phyloP scores from a whole-genome alignment of 2,329 filamentous ascomycete genomes.

The Dothistroma pini region DNA sequence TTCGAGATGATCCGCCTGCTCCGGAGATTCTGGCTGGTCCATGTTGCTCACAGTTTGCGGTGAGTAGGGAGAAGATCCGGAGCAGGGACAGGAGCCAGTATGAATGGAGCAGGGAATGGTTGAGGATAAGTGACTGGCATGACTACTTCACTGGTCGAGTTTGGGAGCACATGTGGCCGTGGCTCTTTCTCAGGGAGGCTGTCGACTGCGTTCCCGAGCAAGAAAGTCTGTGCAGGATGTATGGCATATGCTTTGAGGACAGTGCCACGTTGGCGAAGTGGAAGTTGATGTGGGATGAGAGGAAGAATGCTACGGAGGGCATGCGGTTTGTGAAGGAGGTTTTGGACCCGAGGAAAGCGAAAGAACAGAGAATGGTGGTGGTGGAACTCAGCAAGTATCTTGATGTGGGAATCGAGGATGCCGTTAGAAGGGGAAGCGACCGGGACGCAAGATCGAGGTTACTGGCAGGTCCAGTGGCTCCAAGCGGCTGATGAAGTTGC shows the following conservation, averaged over 20 bases:
- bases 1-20: conserved; percentile 15
- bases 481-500: not conserved
- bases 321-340: conserved; percentile 18
- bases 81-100: conserved; percentile 16
- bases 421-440: not conserved
- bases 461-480: not conserved
- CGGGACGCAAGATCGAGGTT: not conserved
- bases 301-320: conserved; percentile 12
- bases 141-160: conserved; percentile 20
- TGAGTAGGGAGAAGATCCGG: conserved; percentile 15
- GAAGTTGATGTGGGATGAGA: conserved; percentile 21
- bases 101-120: conserved; percentile 12
- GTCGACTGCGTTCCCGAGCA: conserved; percentile 16
- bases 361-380: conserved; percentile 4
- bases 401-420: not conserved
- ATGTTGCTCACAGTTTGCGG: conserved; percentile 26
- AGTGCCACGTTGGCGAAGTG: conserved; percentile 12
- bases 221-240: conserved; percentile 19
- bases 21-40: conserved; percentile 21
- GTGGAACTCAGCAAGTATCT: not conserved
- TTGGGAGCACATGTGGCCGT: conserved; percentile 26
- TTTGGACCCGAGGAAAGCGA: conserved; percentile 8
- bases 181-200: conserved; percentile 16
- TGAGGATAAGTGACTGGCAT: conserved; percentile 12
- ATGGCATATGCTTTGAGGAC: conserved; percentile 19